Conservation (phyloP, 768 basidiomycete genomes). For the Psilocybe subaeruginosa region DNA sequence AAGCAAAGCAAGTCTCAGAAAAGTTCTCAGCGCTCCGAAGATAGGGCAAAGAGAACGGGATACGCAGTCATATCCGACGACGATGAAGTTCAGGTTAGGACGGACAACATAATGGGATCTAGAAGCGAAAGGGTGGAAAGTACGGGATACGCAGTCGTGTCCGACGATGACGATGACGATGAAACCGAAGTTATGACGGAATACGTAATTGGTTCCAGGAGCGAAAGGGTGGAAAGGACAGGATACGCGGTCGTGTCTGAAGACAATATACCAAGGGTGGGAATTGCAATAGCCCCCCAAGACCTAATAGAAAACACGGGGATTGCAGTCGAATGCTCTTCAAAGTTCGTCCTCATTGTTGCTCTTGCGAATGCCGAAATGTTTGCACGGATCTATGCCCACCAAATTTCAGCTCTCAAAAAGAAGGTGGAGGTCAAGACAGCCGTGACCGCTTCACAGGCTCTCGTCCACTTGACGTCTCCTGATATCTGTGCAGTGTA, state of each 20-base stretch:
- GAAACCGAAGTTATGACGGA: too few species aligned
- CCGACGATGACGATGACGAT: too few species aligned
- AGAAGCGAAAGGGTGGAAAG: too few species aligned
- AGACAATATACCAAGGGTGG: background rate
- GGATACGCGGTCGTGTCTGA: background rate
- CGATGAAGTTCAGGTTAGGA: background rate
- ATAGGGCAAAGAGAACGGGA: background rate
- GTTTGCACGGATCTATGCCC: slow-evolving; percentile 4
- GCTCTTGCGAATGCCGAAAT: slow-evolving; percentile 10
- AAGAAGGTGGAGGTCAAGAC: slow-evolving; percentile 20
- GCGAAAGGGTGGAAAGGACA: background rate
- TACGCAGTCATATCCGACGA: background rate
- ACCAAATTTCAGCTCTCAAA: slow-evolving; percentile 17
- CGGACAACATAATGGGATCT: background rate
- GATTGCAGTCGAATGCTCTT: background rate
- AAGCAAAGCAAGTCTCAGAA: background rate
- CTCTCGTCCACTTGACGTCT: slow-evolving; percentile 24
- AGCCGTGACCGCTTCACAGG: slow-evolving; percentile 15
- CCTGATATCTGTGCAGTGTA: slow-evolving; percentile 31
- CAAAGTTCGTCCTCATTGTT: slow-evolving; percentile 19
- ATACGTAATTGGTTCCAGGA: background rate
- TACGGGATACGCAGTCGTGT: too few species aligned
- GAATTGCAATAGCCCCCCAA: background rate
- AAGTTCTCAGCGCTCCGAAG: background rate
- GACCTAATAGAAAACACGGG: background rate